Base-by-base conservation (phyloP, 768 basidiomycete genomes). In the Mycena pura region DNA sequence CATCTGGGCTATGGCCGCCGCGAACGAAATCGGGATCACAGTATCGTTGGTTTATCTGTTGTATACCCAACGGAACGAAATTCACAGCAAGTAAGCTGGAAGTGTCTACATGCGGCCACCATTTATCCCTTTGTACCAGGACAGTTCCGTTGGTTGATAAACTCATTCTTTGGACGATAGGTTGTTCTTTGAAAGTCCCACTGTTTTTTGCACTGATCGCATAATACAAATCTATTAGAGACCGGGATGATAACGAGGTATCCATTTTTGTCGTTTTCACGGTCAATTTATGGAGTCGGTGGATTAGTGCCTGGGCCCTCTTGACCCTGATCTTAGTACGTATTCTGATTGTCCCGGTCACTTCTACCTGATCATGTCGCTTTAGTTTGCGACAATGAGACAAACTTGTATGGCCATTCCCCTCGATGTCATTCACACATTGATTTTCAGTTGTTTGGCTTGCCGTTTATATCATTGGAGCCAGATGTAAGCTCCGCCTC, bases 141-240 rank as follows among this genome's bases (percentile, higher is more conserved):
- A 62, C 55, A 0, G 27, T 34, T 7, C 46, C 51, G n/a, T 8
- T 61, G 5, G 27, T 61, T 17, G 51, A 61, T 44, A 49, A 47
- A 32, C 34, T 55, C 10, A 50, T 61, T 24, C 31, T n/a, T 24
- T 61, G 52, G 52, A 55, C 60, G 3, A 24, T 61, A 19, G 60
- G 59, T 60, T 29, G n/a, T n/a, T n/a, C 6, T 43, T 31, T 7
- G 25, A 38, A 22, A 27, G 7, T 28, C 19, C 15, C 2, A 13
- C 22, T 5, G 13, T 39, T 34, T n/a, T n/a, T n/a, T n/a, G n/a
- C n/a, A n/a, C n/a, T n/a, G n/a, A n/a, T 2, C 28, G 6, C 11
- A n/a, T 13, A 10, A 29, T 15, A 3, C 13, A 22, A n/a, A 29
- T 19, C 15, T 24, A 24, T 47, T 9, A 45, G 59, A 60, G 34